Evolutionary conservation across 768 basidiomycete genomes (phyloP), one percentile per base, ranked within the genome.

Genomic region (Panaeolus papilionaceus): DNA sequence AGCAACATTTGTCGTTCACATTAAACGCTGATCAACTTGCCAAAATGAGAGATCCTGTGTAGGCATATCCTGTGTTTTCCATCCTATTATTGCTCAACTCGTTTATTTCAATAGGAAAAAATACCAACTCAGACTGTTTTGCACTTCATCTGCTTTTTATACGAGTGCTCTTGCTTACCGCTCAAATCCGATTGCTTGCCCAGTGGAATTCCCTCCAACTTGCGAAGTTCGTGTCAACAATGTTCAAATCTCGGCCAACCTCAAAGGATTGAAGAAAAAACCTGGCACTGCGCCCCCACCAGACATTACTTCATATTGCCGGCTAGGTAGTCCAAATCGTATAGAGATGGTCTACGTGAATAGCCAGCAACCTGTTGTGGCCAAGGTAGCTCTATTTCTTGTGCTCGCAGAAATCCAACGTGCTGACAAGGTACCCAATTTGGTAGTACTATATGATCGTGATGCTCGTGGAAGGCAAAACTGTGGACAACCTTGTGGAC

Each of bases 201-300:
- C 88, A 4, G 88, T 97, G 61, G 95, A 98, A 82, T 98, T 97
- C 72, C 95, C 95, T 26, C 89, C 91, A 8, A 93, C 93, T 9
- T 95, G 93, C 75, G 95, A 98, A 86, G 91, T 96, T 63, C 91
- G 94, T 74, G 88, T 96, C 44, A 97, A 98, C 77, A 84, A 80
- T 65, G 82, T 82, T 2, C 83, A 87, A 64, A 79, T 97, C 38
- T 81, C 81, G 20, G 93, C 91, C 42, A 96, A 91, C 76, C 77
- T 95, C 69, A 95, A 95, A 77, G 96, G 96, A 4, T 80, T 97
- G 75, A 98, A 98, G 85, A 98, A 98, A 83, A 96, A 93, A 72
- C 92, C 94, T 37, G 95, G 95, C 3, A 96, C 94, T 49, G 93
- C 95, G 1, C 94, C 95, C n/a, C 95, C 95, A 6, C 90, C 94